Conservation (phyloP, 192 early-diverging fungal genomes). For the Phycomyces blakesleeanus region DNA sequence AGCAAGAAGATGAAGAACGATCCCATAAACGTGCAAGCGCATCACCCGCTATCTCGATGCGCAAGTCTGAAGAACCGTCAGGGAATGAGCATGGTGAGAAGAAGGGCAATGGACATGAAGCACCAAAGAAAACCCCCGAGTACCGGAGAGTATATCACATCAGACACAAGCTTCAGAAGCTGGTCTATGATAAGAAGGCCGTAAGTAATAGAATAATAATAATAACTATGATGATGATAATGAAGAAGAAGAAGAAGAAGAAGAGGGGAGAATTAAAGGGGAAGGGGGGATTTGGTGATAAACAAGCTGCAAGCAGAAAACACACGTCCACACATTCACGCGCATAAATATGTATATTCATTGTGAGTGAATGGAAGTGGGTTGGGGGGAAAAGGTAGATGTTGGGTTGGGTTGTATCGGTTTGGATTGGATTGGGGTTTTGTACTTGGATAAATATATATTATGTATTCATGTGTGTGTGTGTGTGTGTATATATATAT, state of each 20-base stretch:
- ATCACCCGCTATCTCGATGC: not conserved
- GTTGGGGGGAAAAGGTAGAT: too few relatives aligned
- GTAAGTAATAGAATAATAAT: too few relatives aligned
- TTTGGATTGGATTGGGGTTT: too few relatives aligned
- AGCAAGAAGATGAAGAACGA: conserved; percentile 15
- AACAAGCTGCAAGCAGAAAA: too few relatives aligned
- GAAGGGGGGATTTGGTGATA: too few relatives aligned
- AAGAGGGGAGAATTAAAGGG: too few relatives aligned
- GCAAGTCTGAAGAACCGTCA: conserved; percentile 6
- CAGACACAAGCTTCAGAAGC: conserved; percentile 34
- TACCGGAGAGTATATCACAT: conserved; percentile 28
- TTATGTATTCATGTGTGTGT: not conserved
- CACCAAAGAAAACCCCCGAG: conserved; percentile 11
- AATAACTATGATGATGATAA: not conserved
- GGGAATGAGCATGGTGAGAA: not conserved
- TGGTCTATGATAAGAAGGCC: conserved; percentile 36
- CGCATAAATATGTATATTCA: too few relatives aligned
- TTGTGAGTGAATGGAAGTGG: too few relatives aligned
- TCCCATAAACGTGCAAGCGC: not conserved
- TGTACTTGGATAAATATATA: too few relatives aligned
- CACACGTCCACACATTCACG: too few relatives aligned
- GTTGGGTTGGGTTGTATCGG: too few relatives aligned
- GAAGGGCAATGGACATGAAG: not conserved
- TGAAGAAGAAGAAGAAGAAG: not conserved
- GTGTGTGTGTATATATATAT: too few relatives aligned